Base-by-base conservation (phyloP, 1,284 basidiomycete genomes). In the Moesziomyces antarcticus region DNA sequence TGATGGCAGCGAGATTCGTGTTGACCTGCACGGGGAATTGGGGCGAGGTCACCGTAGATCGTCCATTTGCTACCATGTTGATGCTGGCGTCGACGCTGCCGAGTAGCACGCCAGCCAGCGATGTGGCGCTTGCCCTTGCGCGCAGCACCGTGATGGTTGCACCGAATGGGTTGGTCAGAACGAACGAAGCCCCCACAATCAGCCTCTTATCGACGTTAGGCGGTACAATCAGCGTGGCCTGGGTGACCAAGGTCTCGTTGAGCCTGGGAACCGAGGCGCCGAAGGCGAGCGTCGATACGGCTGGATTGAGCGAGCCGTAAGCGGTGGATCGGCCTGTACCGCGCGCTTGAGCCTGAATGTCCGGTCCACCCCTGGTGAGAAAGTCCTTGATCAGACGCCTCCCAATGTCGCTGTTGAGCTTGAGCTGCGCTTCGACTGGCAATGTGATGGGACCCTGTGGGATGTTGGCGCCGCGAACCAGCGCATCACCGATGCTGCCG, bases 81-180 rank as follows among this genome's bases (percentile, higher is more conserved):
- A 87, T 84, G 3, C 87, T 86, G 47, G 86, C 58, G 11, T 87
- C 85, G 54, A 90, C 85, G 73, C 92, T 79, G n/a, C 55, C 62
- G 27, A 80, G 78, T 21, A 84, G 64, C 24, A 64, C 54, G 43
- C 80, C 76, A 11, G 64, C 75, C 6, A 89, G 20, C 81, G 86
- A 81, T 0, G 61, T 87, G 0, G 88, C 91, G 3, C 82, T 87
- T 1, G 90, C 88, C 6, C 84, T 85, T 13, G 92, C 85, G 54
- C 86, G 81, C 27, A 90, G 77, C 14, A 92, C 80, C 78, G 90
- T 91, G 81, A 92, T 89, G 72, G 88, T 88, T 9, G 91, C 90
- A 0, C 90, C 91, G 84, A 92, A 92, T 0, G 91, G 91, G 76
- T 92, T 92, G 10, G 85, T 85, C 45, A 92, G 85, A 0, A 84